Evolutionary conservation across 1,284 basidiomycete species (phyloP).

Genomic region (Vanrija pseudolonga): DNA sequence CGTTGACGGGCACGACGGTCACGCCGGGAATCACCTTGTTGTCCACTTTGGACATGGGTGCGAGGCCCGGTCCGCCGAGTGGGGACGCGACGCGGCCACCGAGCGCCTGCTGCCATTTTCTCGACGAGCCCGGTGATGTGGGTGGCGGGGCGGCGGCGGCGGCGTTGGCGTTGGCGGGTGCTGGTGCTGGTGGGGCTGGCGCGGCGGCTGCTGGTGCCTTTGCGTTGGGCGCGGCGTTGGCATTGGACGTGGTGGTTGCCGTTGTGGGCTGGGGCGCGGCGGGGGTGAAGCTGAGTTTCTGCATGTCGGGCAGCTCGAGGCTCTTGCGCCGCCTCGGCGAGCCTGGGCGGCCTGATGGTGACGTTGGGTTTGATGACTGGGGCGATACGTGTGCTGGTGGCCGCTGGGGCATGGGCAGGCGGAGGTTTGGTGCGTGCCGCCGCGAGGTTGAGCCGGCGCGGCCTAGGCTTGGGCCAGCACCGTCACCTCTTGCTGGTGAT

Average conservation of each 20-base stretch:
- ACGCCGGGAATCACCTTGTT: constrained; percentile 3
- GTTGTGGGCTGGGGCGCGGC: constrained; percentile 40
- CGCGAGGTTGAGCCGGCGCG: constrained; percentile 13
- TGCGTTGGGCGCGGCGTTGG: constrained; percentile 20
- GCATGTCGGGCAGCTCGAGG: constrained; percentile 48
- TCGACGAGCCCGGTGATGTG: not conserved
- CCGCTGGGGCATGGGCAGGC: constrained; percentile 41
- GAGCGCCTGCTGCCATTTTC: constrained; percentile 32
- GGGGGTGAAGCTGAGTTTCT: constrained; percentile 46
- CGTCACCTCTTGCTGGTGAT: constrained; percentile 16
- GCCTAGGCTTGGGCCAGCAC: constrained; percentile 7
- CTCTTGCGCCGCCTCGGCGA: constrained; percentile 45
- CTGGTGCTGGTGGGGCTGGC: not conserved
- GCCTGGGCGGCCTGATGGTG: constrained; percentile 32
- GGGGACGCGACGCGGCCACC: constrained; percentile 25
- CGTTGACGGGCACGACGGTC: constrained; percentile 20
- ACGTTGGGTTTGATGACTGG: constrained; percentile 37
- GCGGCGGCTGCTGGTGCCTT: not conserved
- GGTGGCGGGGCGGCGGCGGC: constrained; percentile 2
- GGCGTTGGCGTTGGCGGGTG: not conserved
- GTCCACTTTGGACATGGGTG: constrained; percentile 27
- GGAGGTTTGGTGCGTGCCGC: constrained; percentile 34
- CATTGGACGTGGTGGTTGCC: constrained; percentile 39
- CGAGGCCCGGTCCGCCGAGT: constrained; percentile 19
- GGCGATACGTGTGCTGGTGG: constrained; percentile 33